Conservation (phyloP, 352 stramenopile species). For the Phytopythium aichiense region DNA sequence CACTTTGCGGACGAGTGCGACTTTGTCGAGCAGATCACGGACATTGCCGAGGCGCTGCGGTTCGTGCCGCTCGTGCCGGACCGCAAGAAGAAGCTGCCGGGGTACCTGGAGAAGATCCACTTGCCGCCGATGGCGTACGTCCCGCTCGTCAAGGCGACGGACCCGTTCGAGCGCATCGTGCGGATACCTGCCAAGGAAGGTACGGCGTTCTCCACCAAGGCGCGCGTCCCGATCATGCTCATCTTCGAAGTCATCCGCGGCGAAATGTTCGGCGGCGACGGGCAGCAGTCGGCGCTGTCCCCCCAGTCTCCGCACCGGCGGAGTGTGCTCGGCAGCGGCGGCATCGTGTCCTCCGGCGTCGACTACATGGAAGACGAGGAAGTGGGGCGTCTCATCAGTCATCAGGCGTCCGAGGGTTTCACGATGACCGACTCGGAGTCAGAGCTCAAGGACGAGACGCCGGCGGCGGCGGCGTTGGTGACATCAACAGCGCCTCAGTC, state of each 20-base stretch:
- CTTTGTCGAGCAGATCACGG: conserved; percentile 88
- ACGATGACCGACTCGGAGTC: conserved; percentile 15
- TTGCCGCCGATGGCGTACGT: conserved; percentile 88
- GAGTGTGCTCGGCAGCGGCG: conserved; percentile 28
- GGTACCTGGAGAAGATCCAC: conserved; percentile 78
- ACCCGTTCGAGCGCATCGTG: conserved; percentile 86
- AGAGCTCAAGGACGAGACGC: conserved; percentile 26
- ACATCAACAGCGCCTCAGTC: conserved; percentile 5
- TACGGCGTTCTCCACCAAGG: conserved; percentile 85
- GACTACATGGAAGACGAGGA: conserved; percentile 83
- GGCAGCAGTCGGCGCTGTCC: conserved; percentile 41
- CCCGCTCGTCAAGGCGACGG: conserved; percentile 80
- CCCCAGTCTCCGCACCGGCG: conserved; percentile 50
- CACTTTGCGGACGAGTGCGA: conserved; percentile 86
- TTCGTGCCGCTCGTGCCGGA: conserved; percentile 81
- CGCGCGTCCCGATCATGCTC: conserved; percentile 81
- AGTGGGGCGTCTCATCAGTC: conserved; percentile 64
- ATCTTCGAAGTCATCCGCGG: conserved; percentile 88
- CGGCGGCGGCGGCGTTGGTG: conserved; percentile 11
- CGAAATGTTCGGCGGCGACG: conserved; percentile 51
- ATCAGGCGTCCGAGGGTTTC: conserved; percentile 62
- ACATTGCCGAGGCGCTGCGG: conserved; percentile 77
- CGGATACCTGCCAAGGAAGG: conserved; percentile 83
- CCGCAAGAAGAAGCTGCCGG: conserved; percentile 72
- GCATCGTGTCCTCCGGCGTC: conserved; percentile 38